phyloP scores from a whole-genome alignment of 2,329 filamentous ascomycete genomes.

The Colletotrichum magnum region DNA sequence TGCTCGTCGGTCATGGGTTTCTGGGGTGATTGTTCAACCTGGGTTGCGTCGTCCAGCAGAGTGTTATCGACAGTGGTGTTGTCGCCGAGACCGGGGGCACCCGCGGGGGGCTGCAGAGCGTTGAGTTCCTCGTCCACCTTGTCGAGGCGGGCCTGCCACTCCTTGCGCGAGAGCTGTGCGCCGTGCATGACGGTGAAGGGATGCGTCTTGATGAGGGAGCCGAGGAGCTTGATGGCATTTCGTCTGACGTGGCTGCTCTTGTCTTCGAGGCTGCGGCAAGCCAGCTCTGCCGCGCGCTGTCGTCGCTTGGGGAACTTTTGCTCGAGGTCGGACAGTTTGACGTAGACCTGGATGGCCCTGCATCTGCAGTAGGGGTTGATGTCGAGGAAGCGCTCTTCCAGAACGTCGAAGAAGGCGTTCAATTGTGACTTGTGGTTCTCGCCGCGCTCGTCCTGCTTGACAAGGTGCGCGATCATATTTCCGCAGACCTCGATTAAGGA shows the following conservation, averaged over 20 bases:
- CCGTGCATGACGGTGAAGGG: constrained; percentile 94
- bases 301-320: constrained; percentile 95
- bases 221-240: constrained; percentile 94
- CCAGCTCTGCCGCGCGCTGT: constrained; percentile 88
- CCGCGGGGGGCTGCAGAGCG: constrained; percentile 83
- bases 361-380: constrained; percentile 97
- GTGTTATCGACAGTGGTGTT: constrained; percentile 81
- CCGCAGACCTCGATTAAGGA: constrained; percentile 97
- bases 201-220: constrained; percentile 90
- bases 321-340: constrained; percentile 92
- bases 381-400: constrained; percentile 96
- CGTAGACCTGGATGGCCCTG: constrained; percentile 92
- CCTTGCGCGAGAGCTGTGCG: constrained; percentile 84
- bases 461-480: constrained; percentile 92
- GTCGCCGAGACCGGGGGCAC: constrained; percentile 79
- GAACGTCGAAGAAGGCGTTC: constrained; percentile 95
- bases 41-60: constrained; percentile 90
- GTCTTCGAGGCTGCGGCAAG: constrained; percentile 91
- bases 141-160: constrained; percentile 88
- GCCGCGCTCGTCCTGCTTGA: constrained; percentile 89
- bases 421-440: constrained; percentile 96
- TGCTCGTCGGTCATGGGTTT: constrained; percentile 83
- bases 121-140: constrained; percentile 87
- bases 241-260: constrained; percentile 97
- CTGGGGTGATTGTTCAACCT: constrained; percentile 75